Conservation (phyloP, 1,284 basidiomycete genomes). For the Quambalaria eucalypti region DNA sequence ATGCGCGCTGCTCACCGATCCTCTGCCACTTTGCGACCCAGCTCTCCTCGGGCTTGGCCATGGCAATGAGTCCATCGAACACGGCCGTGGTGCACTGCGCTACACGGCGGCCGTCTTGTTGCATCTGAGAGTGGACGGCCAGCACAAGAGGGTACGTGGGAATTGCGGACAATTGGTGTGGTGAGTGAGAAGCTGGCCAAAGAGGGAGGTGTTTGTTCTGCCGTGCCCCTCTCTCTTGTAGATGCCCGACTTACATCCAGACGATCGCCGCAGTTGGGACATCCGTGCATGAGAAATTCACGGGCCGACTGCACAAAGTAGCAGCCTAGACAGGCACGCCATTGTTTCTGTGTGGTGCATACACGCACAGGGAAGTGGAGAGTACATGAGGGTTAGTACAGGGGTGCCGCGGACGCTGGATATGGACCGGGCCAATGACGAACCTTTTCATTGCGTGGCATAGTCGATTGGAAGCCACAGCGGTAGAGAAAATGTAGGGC, state of each 20-base stretch:
- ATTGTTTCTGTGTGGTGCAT: too few relatives aligned
- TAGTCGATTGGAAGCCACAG: too few relatives aligned
- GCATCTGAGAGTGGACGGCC: constrained; percentile 58
- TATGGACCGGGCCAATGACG: too few relatives aligned
- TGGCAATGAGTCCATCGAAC: constrained; percentile 84
- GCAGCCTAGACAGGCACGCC: constrained; percentile 79
- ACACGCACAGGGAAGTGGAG: too few relatives aligned
- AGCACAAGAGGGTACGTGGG: background rate
- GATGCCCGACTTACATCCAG: constrained; percentile 60
- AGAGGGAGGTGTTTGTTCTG: background rate
- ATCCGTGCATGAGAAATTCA: constrained; percentile 78
- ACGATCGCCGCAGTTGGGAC: constrained; percentile 93
- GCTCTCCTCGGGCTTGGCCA: constrained; percentile 76
- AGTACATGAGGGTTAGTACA: too few relatives aligned
- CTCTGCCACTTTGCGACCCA: constrained; percentile 65
- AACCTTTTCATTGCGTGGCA: too few relatives aligned
- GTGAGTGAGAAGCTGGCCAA: background rate
- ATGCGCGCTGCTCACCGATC: constrained; percentile 14
- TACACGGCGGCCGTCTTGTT: constrained; percentile 73
- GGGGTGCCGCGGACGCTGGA: too few relatives aligned
- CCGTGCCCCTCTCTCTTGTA: background rate
- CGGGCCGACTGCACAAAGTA: constrained; percentile 74
- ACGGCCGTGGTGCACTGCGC: constrained; percentile 81
- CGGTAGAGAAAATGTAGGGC: too few relatives aligned
- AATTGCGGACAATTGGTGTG: background rate